Base-by-base conservation (phyloP, 768 basidiomycete species). In the Flagelloscypha sp. region DNA sequence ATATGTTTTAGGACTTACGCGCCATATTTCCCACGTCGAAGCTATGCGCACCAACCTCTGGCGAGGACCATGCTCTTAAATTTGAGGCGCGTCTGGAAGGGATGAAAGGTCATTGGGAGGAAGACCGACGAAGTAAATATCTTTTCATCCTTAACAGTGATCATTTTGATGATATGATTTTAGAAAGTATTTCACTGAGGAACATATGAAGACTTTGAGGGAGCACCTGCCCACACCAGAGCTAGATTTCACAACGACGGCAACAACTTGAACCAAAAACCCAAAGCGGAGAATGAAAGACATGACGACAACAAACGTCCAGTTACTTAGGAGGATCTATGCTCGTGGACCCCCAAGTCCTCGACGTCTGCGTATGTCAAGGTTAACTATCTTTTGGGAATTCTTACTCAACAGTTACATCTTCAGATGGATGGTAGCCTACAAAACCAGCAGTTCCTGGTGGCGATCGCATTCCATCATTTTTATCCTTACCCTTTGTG, bases 1-100 rank as follows among this genome's bases (percentile, higher is more conserved):
- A 30, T 72, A 68, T 49, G 55, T 67, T 16, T 54, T 66, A 9
- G 52, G 61, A 69, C 42, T 49, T 75, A 22, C 56, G 52, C 23
- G 43, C 53, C 5, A 48, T 39, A 20, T 68, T 71, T 45, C 48
- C 56, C 13, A 28, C 56, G 5, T 45, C 51, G 11, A 38, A 24
- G 11, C 38, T 49, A 11, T 28, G 40, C 24, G 39, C 51, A 20
- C 41, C 48, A 31, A 43, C 37, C 27, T 20, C 41, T 13, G 56
- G 57, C 9, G 40, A 59, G 29, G 54, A 45, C 5, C 60, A 58
- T 36, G 70, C 62, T 2, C 49, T 66, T n/a, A 46, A 51, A 16
- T 47, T 74, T 16, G 71, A 74, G 39, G 54, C 44, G 32, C 56
- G 69, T 20, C 43, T 61, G 23, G 48, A 49, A 7, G 47, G 44